A percentile compares a stretch with the other conserved stretches of the same genome.
phyloP scores from a whole-genome alignment of 306 rosid genomes.

The Cucurbita pepo region DNA sequence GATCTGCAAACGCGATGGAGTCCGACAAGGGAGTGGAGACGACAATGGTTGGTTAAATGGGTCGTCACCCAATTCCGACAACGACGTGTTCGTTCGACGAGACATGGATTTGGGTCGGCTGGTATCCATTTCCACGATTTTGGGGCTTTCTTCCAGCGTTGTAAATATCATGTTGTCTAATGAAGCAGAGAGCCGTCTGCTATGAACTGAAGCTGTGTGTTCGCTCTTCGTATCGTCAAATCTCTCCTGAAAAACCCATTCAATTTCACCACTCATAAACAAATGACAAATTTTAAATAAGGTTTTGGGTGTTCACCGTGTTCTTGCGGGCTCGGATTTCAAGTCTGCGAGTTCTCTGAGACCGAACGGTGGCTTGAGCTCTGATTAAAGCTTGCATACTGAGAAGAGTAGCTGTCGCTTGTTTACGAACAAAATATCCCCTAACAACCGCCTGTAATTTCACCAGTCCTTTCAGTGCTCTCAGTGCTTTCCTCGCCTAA shows the following conservation, averaged over 20 bases:
- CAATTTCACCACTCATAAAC: background rate
- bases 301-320: conserved; percentile 22
- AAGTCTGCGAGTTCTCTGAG: conserved; percentile 38
- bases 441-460: conserved; percentile 78
- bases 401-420: conserved; percentile 60
- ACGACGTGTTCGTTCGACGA: conserved; percentile 51
- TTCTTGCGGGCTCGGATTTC: conserved; percentile 54
- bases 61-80: conserved; percentile 50
- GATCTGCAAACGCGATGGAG: conserved; percentile 27
- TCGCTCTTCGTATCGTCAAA: conserved; percentile 53
- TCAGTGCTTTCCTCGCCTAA: conserved; percentile 76
- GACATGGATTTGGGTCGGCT: conserved; percentile 66
- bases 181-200: conserved; percentile 50
- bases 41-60: conserved; percentile 25
- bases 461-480: conserved; percentile 86
- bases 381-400: conserved; percentile 80
- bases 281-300: background rate
- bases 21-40: conserved; percentile 30
- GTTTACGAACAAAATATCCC: conserved; percentile 75
- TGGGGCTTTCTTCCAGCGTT: conserved; percentile 49
- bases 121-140: conserved; percentile 76
- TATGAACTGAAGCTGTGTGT: conserved; percentile 32
- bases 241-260: conserved; percentile 35
- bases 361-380: conserved; percentile 67
- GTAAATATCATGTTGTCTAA: conserved; percentile 31